Conservation (phyloP, 2,329 filamentous ascomycete genomes). For the Botryotinia globosa region DNA sequence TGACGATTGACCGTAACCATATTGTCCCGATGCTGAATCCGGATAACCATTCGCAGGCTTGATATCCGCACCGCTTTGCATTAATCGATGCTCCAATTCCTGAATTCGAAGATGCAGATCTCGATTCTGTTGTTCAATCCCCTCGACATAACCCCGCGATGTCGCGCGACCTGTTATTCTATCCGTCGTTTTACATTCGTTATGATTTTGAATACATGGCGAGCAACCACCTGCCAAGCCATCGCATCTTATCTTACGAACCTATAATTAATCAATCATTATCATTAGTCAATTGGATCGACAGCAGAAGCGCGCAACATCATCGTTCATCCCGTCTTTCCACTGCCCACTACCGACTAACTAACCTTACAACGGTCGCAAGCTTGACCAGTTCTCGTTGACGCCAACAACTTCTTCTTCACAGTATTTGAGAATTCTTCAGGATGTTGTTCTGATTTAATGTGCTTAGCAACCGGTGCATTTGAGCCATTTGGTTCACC, state of each 20-base stretch:
- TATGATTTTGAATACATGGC: slow-evolving; percentile 72
- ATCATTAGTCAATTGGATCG: neutral
- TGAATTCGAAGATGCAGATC: slow-evolving; percentile 64
- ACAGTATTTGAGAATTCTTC: slow-evolving; percentile 42
- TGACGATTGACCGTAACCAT: slow-evolving; percentile 15
- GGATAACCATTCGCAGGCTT: slow-evolving; percentile 37
- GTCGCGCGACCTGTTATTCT: slow-evolving; percentile 80
- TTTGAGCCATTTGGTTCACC: slow-evolving; percentile 26
- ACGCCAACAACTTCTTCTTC: slow-evolving; percentile 53
- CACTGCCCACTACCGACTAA: neutral
- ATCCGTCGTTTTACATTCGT: slow-evolving; percentile 79
- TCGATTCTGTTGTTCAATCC: slow-evolving; percentile 70
- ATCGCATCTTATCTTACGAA: slow-evolving; percentile 87
- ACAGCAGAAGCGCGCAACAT: neutral
- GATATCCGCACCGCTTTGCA: slow-evolving; percentile 58
- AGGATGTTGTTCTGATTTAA: slow-evolving; percentile 34
- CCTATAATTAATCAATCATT: slow-evolving; percentile 44
- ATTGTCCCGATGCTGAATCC: slow-evolving; percentile 20
- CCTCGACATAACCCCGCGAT: slow-evolving; percentile 72
- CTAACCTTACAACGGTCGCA: slow-evolving; percentile 84
- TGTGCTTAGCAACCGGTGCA: slow-evolving; percentile 29
- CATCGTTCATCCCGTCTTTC: neutral
- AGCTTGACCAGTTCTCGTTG: slow-evolving; percentile 72
- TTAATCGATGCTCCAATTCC: slow-evolving; percentile 65
- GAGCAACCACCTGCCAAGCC: slow-evolving; percentile 76